phyloP scores from a whole-genome alignment of 345 rosid genomes.

The Eucalyptus urophylla region DNA sequence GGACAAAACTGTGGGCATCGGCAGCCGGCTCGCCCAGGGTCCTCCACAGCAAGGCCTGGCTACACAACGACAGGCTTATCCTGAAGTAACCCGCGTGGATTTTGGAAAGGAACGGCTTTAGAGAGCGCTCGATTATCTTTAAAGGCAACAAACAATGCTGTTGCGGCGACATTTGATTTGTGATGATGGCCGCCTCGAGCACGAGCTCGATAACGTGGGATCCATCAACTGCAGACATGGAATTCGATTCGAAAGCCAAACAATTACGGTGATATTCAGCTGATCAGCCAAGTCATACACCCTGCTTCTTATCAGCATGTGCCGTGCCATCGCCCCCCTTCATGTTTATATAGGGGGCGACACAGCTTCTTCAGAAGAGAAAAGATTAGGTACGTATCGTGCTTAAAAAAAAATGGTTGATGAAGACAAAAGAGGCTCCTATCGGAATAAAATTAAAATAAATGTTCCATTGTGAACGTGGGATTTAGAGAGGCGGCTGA shows the following conservation, averaged over 20 bases:
- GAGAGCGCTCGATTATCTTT: not conserved
- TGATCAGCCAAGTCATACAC: not conserved
- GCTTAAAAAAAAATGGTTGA: not conserved
- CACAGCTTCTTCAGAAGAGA: not conserved
- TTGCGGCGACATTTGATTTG: not conserved
- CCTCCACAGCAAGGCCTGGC: slow-evolving; percentile 50
- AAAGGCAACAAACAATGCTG: not conserved
- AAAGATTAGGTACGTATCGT: not conserved
- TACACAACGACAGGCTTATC: slow-evolving; percentile 36
- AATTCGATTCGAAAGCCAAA: not conserved
- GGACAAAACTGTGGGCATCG: slow-evolving; percentile 1
- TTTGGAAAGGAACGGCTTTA: slow-evolving; percentile 1
- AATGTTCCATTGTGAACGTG: not conserved
- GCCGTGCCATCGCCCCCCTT: not conserved
- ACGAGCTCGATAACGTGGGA: not conserved
- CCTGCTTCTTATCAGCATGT: not conserved
- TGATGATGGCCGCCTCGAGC: not conserved
- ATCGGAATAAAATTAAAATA: not conserved
- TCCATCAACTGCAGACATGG: not conserved
- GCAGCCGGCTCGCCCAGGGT: slow-evolving; percentile 10
- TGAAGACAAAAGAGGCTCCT: not conserved
- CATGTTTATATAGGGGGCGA: not conserved
- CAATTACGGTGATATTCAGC: not conserved
- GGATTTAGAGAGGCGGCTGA: not conserved
- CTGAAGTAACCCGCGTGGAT: slow-evolving; percentile 50